Conservation (phyloP, 805 yeast species). For the Saturnispora sanitii region DNA sequence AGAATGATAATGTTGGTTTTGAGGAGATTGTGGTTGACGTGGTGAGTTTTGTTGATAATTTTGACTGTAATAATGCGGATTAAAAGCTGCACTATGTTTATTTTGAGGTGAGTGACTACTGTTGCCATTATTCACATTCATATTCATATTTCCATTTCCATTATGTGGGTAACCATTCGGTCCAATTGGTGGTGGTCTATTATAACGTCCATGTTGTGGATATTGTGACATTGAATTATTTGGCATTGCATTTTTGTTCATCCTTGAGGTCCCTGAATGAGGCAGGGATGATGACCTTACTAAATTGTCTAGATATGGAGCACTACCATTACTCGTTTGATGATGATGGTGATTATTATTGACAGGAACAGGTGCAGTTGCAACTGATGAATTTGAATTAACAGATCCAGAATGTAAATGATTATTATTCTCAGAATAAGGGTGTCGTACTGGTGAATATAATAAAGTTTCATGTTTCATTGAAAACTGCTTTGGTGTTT, state of each 20-base stretch:
- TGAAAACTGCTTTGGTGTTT: constrained; percentile 7
- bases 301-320: constrained; percentile 3
- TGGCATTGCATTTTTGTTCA: not conserved
- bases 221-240: constrained; percentile 8
- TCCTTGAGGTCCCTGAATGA: constrained; percentile 1
- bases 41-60: not conserved
- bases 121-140: too few species aligned
- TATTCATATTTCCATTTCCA: too few species aligned
- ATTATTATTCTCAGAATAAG: not conserved
- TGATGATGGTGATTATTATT: not conserved
- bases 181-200: constrained; percentile 6
- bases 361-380: not conserved
- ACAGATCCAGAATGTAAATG: constrained; percentile 11
- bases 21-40: not conserved
- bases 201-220: not conserved
- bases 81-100: not conserved
- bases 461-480: constrained; percentile 1
- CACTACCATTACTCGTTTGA: constrained; percentile 1
- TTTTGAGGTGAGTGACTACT: not conserved
- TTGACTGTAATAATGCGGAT: not conserved
- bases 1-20: not conserved
- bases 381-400: not conserved
- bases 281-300: constrained; percentile 13
- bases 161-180: too few species aligned
- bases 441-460: not conserved